Base-by-base conservation (phyloP, 164 flowering plant species). In the Vitis rupestris region DNA sequence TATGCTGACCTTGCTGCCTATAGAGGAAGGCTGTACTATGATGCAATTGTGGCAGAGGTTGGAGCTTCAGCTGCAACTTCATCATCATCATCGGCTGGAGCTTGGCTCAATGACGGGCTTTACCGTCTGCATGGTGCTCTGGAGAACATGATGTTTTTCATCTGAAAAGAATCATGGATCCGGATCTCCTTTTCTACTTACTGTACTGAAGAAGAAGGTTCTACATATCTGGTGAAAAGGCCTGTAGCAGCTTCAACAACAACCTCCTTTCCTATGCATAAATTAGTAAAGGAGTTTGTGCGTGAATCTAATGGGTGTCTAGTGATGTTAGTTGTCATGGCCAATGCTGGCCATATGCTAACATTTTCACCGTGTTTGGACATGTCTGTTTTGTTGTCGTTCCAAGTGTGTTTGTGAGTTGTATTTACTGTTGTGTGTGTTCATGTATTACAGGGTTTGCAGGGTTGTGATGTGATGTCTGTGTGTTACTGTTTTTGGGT, bases 1-100 rank as follows among this genome's bases (percentile, higher is more conserved):
- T 93, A 87, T 72, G 97, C 94, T 1, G 93, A 93, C 52, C 80
- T 89, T 37, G 91, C 66, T 29, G 97, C 98, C 2, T 90, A 84
- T 23, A 76, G 98, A 63, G 94, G 90, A 4, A 72, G 92, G 37
- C 54, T 83, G 55, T 89, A 88, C 65, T 75, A 83, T n/a, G 93
- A 91, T 9, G 87, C 82, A 7, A 16, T 63, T 65, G 50, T 54
- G 65, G 86, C 44, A 0, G 7, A 74, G 16, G 27, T 64, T 1
- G 64, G 59, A 56, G 70, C 79, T 19, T 71, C 77, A 12, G 23
- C 72, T 6, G 76, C 76, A 4, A 9, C 63, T 10, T 12, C 70
- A 23, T 3, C 7, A 6, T 3, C 44, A 3, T 31, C 44, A 3
- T 6, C 44, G 7, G 0, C 5, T 3, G 66, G 27, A 0, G 47